Percentiles rank a stretch among this genome's conserved stretches.
Evolutionary conservation across 352 stramenopile species (phyloP).

Genomic region (Globisporangium rhizosaccharum): DNA sequence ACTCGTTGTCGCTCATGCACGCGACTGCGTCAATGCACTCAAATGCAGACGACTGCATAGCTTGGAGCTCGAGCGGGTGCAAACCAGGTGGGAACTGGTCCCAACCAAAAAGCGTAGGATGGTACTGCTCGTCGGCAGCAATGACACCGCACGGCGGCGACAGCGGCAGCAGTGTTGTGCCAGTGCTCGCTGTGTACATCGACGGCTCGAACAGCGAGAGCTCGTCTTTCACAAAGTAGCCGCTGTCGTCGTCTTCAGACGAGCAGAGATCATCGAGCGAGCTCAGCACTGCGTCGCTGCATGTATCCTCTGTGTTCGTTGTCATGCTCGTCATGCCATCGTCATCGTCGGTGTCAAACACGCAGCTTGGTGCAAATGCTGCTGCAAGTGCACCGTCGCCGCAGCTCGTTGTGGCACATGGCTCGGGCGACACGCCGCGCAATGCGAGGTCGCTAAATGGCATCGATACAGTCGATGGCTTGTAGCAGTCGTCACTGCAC

Average conservation of each 20-base stretch:
- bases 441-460: slow-evolving; percentile 7
- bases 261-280: slow-evolving; percentile 9
- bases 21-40: neutral
- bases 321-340: neutral
- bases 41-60: neutral
- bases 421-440: slow-evolving; percentile 1
- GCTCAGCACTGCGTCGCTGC: slow-evolving; percentile 1
- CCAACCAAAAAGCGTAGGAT: slow-evolving; percentile 4
- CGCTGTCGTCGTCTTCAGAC: neutral
- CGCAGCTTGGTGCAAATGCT: neutral
- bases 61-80: slow-evolving; percentile 1
- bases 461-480: slow-evolving; percentile 2
- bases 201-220: neutral
- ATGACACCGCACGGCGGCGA: too few species aligned
- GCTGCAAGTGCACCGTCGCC: neutral
- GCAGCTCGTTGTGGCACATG: neutral
- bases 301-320: slow-evolving; percentile 3
- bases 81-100: slow-evolving; percentile 2
- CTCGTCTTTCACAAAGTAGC: slow-evolving; percentile 5
- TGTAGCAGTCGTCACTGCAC: neutral
- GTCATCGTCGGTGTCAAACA: slow-evolving; percentile 2
- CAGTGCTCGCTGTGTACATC: neutral
- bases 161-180: too few species aligned
- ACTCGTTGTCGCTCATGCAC: neutral
- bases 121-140: neutral